Base-by-base conservation (phyloP, 1,139 yeast species). In the Saccharomyces pastorianus region DNA sequence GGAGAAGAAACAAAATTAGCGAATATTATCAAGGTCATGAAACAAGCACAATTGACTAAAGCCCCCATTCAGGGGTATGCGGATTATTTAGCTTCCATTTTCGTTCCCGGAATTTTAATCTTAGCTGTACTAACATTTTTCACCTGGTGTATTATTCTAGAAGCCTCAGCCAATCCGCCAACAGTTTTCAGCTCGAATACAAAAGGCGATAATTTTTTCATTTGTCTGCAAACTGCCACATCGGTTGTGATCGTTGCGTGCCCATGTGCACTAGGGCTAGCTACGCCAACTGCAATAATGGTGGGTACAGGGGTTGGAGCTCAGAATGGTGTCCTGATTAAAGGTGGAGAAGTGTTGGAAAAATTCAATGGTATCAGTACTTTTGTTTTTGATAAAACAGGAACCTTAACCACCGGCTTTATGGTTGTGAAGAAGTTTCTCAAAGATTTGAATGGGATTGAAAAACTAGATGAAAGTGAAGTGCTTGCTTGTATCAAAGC, bases 251-350 rank as follows among this genome's bases (percentile, higher is more conserved):
- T 93, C 11, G 97, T 93, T 50, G 99, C 99, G 0, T 93, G 99
- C 71, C 99, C 99, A 0, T 93, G 98, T 77, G 98, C 98, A 0
- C 74, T 93, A 31, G 99, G 99, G 1, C 76, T 93, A 52, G 97
- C 97, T 6, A 96, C 99, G 0, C 99, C 99, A 0, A 93, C 99
- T 1, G 99, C 99, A 0, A 88, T 95, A 3, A 91, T 93, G 97
- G 99, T 93, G 4, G 99, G 98, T 6, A 91, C 98, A 1, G 99
- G 99, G 27, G 86, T 89, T 28, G 98, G 96, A 41, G 98, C 99
- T 0, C 72, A 81, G 13, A 77, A 89, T 70, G 99, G 99, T 27
- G 87, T 93, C 11, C 76, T 95, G 54, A 87, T 95, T 64, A 93
- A 93, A 71, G 96, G 98, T 51, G 99, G 98, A 27, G 95, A 87